phyloP scores from a whole-genome alignment of 2,329 filamentous ascomycete species.

The Hypoxylon sp. region DNA sequence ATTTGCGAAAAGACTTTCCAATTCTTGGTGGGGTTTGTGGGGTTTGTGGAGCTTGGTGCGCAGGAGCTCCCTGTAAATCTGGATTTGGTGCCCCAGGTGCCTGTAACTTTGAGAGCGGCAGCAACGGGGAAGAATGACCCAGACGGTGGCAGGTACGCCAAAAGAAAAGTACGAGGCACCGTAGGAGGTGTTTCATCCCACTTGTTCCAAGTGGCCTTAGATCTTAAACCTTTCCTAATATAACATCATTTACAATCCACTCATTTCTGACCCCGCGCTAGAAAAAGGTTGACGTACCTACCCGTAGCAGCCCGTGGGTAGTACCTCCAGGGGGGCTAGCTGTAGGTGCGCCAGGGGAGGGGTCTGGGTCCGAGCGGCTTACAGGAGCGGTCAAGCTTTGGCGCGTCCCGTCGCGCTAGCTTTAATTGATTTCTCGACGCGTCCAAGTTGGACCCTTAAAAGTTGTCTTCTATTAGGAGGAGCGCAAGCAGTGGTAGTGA shows the following conservation, averaged over 20 bases:
- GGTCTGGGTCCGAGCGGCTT: conserved; percentile 2
- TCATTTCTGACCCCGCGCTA: conserved; percentile 22
- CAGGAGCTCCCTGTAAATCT: conserved; percentile 5
- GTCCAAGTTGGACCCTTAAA: conserved; percentile 27
- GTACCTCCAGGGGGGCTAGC: too few species aligned
- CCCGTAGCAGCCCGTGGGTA: background rate
- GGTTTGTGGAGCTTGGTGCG: conserved; percentile 7
- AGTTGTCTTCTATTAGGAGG: conserved; percentile 8
- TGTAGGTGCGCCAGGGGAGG: background rate
- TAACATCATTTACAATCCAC: too few species aligned
- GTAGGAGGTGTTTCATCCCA: too few species aligned
- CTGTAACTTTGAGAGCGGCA: background rate
- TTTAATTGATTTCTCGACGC: conserved; percentile 53
- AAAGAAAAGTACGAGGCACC: too few species aligned
- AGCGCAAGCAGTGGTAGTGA: background rate
- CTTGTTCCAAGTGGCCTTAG: too few species aligned
- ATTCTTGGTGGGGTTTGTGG: conserved; percentile 26
- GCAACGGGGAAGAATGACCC: background rate
- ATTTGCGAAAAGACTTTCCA: conserved; percentile 11
- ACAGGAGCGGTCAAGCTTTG: conserved; percentile 19
- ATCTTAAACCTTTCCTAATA: too few species aligned
- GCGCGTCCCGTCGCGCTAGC: conserved; percentile 50
- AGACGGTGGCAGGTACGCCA: too few species aligned
- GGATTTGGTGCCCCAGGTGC: background rate
- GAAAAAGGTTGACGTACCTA: background rate